Evolutionary conservation across 129 eudicot species (phyloP).

Genomic region (Helianthus tuberosus): DNA sequence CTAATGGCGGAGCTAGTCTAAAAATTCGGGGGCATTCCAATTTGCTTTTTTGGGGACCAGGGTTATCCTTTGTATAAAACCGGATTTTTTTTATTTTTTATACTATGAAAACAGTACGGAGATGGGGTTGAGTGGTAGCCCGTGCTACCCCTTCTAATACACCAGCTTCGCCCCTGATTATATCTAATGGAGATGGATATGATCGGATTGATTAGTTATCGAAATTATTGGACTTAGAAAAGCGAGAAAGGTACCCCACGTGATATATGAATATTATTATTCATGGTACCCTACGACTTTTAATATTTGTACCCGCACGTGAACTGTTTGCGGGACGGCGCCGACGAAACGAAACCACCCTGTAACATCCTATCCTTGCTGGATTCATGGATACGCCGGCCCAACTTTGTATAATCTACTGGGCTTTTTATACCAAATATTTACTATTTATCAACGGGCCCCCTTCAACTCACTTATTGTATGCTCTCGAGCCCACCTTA

Average conservation of each 20-base stretch:
- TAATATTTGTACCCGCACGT: constrained; percentile 44
- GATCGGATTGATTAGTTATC: too few species aligned
- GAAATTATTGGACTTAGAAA: neutral
- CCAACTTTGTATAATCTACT: constrained; percentile 30
- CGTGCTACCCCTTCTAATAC: too few species aligned
- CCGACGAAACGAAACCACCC: constrained; percentile 16
- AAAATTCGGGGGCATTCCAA: too few species aligned
- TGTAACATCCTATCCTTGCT: constrained; percentile 3
- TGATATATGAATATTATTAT: constrained; percentile 27
- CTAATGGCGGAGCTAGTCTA: too few species aligned
- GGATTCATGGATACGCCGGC: constrained; percentile 20
- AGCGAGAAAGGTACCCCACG: constrained; percentile 21
- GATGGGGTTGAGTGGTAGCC: too few species aligned
- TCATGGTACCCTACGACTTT: constrained; percentile 27
- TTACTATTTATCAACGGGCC: constrained; percentile 11
- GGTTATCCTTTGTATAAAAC: too few species aligned
- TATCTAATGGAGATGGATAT: too few species aligned
- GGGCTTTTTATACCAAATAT: constrained; percentile 15
- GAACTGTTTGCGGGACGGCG: constrained; percentile 33
- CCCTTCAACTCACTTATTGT: constrained; percentile 16
- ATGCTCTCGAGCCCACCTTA: constrained; percentile 12
- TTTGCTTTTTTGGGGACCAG: too few species aligned
- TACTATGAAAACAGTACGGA: too few species aligned
- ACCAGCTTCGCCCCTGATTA: too few species aligned
- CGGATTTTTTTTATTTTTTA: too few species aligned